Evolutionary conservation across 805 yeast genomes (phyloP), one percentile per base, ranked within the genome.

Genomic region (Suhomyces pyralidae): DNA sequence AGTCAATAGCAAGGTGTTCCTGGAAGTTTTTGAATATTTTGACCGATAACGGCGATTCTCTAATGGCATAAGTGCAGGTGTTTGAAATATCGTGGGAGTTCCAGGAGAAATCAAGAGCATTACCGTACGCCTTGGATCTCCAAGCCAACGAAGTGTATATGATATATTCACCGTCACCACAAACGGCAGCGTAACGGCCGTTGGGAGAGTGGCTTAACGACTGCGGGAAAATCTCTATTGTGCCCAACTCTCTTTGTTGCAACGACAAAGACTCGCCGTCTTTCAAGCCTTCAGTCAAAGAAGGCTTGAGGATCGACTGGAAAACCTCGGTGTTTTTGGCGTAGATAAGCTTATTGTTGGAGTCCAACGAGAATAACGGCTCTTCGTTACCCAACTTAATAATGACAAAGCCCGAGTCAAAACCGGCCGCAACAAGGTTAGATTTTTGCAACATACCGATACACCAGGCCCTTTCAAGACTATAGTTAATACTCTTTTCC

Each of bases 381-480:
- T 88, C 96, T 68, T 94, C 98, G 63, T 87, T 90, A 64, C 99
- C 99, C 54, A 94, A 73, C 57, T 91, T 88, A 56, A 93, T 71
- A 32, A 91, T 88, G n/a, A 90, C 86, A 60, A 86, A 85, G 28
- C 99, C 99, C 15, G 92, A 88, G 69, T 94, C 99, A 62, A 90
- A 92, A 61, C 99, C 99, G 55, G 92, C 82, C 12, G 97, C 94
- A 56, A 93, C 79, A 55, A 89, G 76, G 66, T 90, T 90, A 47
- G 90, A 82, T 42, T 79, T 73, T 58, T 85, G 85, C 62, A 85
- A 84, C 45, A 88, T 75, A 36, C 92, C 82, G 50, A 88, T 83
- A 79, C 98, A 92, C 99, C 99, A 94, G 49, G 94, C 94, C 65
- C 99, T 85, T 71, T 94, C 98, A 68, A 93, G 81, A 48, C 97